phyloP scores from a whole-genome alignment of 495 filamentous ascomycete genomes.

The Xylaria intraflava region DNA sequence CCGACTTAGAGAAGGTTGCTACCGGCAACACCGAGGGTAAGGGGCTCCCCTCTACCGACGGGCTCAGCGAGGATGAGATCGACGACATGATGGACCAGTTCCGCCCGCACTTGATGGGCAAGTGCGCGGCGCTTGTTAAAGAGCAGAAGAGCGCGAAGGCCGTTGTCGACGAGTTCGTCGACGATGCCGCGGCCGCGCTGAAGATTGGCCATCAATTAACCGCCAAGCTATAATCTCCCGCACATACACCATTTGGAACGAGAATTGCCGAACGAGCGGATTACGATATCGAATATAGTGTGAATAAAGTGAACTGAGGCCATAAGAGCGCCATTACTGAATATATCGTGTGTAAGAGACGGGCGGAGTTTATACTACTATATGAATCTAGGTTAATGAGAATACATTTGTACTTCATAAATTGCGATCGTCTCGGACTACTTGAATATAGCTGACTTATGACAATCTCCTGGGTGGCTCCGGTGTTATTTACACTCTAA shows the following conservation, averaged over 20 bases:
- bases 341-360: not conserved
- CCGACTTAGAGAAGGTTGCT: slow-evolving; percentile 79
- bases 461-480: too few relatives aligned
- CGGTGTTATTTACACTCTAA: too few relatives aligned
- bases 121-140: slow-evolving; percentile 87
- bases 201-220: slow-evolving; percentile 59
- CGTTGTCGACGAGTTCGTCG: slow-evolving; percentile 90
- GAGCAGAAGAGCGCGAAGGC: slow-evolving; percentile 89
- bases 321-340: not conserved
- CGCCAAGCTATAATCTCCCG: slow-evolving; percentile 52
- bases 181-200: slow-evolving; percentile 67
- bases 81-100: slow-evolving; percentile 84
- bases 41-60: slow-evolving; percentile 68
- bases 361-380: too few relatives aligned
- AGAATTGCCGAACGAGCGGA: not conserved
- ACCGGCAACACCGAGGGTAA: slow-evolving; percentile 48
- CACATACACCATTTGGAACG: not conserved
- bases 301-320: not conserved
- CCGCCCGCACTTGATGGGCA: slow-evolving; percentile 91
- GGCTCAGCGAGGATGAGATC: slow-evolving; percentile 46
- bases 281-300: not conserved
- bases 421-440: too few relatives aligned
- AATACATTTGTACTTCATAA: too few relatives aligned
- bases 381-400: too few relatives aligned
- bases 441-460: too few relatives aligned